Evolutionary conservation across 2,329 filamentous ascomycete species (phyloP).

Genomic region (Leptographium lundbergii): DNA sequence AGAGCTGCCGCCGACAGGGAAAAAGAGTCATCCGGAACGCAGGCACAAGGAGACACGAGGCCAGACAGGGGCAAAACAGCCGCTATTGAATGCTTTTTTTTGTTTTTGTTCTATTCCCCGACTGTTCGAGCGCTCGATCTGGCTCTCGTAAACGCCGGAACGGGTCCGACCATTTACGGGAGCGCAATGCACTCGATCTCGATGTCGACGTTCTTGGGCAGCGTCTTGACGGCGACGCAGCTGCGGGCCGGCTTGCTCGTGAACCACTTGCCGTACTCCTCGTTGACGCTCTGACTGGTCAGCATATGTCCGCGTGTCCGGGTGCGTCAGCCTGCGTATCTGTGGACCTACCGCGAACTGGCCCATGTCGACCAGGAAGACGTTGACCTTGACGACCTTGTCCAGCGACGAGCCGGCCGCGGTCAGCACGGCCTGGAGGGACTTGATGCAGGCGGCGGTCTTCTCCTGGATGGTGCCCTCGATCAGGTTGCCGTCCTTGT

Average conservation of each 20-base stretch:
- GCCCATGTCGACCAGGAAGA: slow-evolving; percentile 86
- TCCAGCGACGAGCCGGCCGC: slow-evolving; percentile 67
- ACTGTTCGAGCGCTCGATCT: not conserved
- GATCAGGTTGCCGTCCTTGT: slow-evolving; percentile 40
- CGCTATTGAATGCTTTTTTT: not conserved
- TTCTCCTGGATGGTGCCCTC: slow-evolving; percentile 51
- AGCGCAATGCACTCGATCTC: slow-evolving; percentile 85
- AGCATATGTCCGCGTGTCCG: not conserved
- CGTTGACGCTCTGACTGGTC: slow-evolving; percentile 54
- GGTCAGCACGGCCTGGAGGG: slow-evolving; percentile 71
- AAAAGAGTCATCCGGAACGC: not conserved
- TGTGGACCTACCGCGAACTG: slow-evolving; percentile 53
- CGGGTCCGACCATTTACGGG: slow-evolving; percentile 25
- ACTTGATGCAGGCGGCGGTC: slow-evolving; percentile 53
- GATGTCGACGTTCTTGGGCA: slow-evolving; percentile 75
- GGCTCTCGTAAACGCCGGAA: not conserved
- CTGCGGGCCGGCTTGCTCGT: slow-evolving; percentile 73
- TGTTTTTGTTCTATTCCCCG: not conserved
- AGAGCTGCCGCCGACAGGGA: not conserved
- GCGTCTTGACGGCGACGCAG: slow-evolving; percentile 80
- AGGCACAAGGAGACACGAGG: not conserved
- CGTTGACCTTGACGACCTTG: slow-evolving; percentile 80
- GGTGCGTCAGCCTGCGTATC: not conserved
- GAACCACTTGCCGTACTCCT: slow-evolving; percentile 74
- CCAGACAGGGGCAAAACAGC: not conserved